Conservation (phyloP, 2,329 filamentous ascomycete species). For the Trichoderma aggressivum region DNA sequence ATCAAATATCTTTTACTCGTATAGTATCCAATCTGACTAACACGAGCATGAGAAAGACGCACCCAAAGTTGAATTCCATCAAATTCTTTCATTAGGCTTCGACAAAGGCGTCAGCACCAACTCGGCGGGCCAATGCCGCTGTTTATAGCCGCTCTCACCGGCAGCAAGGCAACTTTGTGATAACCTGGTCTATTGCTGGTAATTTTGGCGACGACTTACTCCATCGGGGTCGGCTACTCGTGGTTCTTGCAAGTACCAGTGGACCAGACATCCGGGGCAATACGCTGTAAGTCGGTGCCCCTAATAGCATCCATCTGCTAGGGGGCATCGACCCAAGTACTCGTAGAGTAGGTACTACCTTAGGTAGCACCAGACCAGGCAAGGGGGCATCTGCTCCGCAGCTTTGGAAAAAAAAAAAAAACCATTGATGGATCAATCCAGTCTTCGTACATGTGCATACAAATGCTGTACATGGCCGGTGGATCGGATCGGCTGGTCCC, state of each 20-base stretch:
- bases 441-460: background rate
- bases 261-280: background rate
- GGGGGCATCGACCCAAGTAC: background rate
- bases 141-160: conserved; percentile 2
- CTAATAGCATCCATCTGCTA: background rate
- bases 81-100: background rate
- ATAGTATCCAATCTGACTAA: background rate
- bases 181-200: background rate
- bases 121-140: background rate
- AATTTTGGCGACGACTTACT: background rate
- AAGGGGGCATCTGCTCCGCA: background rate
- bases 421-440: background rate
- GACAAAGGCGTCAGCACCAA: background rate
- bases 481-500: conserved; percentile 13
- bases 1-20: background rate
- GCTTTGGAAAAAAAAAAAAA: background rate
- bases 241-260: background rate
- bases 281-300: background rate
- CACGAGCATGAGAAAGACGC: background rate
- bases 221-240: background rate
- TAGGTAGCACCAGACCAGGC: too few species aligned
- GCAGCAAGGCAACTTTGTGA: background rate
- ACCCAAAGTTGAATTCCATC: background rate
- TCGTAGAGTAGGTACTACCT: too few species aligned
- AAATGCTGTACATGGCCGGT: conserved; percentile 2